Base-by-base conservation (phyloP, 805 yeast genomes). In the Clavispora vitiphila region DNA sequence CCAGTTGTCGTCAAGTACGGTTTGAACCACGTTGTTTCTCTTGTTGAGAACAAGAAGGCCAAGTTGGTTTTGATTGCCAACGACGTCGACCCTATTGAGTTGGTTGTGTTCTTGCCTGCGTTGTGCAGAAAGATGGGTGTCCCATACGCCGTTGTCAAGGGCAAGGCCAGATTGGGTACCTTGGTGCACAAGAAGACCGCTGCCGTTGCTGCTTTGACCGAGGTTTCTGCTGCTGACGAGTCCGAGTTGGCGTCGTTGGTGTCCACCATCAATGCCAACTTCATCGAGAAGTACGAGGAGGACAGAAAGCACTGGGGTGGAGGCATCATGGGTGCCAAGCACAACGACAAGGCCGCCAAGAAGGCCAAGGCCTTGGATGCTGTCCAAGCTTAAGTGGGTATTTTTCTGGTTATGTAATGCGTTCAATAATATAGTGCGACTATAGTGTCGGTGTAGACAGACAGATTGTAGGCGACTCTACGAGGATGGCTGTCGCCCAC, bases 241-340 rank as follows among this genome's bases (percentile, higher is more conserved):
- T 81, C 96, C 66, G 89, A 86, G 65, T 82, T 91, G 63, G 90
- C 97, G 57, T 86, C 87, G 71, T 81, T 91, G 65, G 80, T 93
- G 57, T 84, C 96, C 46, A 84, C 98, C 64, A 80, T 91, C 72
- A 82, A 88, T 76, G 83, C 95, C 57, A 89, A 88, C 93, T 91
- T 84, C 76, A 71, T 74, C 61, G 96, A 86, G 68, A 87, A 88
- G 76, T 87, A 83, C 85, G 97, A 91, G 66, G 97, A 93, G 61
- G 66, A 79, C 69, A 91, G 95, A 82, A 89, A 87, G 78, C 96
- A 88, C 84, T 91, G 99, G 99, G 98, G 98, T 81, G 99, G 99
- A 81, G 99, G 99, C 81, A 68, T 88, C 73, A 77, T 93, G 81
- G 96, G 98, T 73, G 76, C 85, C 61, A 93, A 91, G 80, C 88